phyloP scores from a whole-genome alignment of 2,329 filamentous ascomycete genomes.

The Xylariaceae sp. region DNA sequence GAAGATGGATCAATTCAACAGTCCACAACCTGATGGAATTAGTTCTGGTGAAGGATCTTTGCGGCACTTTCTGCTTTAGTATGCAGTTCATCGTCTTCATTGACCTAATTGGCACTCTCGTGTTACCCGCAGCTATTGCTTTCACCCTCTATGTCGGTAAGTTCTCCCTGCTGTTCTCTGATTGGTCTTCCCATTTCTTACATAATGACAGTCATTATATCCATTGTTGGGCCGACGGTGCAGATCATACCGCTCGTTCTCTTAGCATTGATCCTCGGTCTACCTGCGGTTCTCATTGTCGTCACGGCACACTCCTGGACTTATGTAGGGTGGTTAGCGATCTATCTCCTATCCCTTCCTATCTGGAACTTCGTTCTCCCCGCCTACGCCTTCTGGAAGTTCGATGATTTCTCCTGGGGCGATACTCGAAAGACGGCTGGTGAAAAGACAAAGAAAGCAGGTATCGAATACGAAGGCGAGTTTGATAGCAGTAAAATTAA shows the following conservation, averaged over 20 bases:
- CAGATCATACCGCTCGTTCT: constrained; percentile 90
- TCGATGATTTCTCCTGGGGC: constrained; percentile 99
- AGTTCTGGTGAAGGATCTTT: constrained; percentile 89
- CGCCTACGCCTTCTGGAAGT: constrained; percentile 97
- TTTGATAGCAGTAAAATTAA: constrained; percentile 99
- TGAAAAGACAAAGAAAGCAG: constrained; percentile 81
- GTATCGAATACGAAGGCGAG: constrained; percentile 85
- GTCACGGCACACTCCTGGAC: constrained; percentile 89
- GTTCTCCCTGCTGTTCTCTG: constrained; percentile 34
- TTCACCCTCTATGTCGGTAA: constrained; percentile 95
- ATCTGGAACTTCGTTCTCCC: constrained; percentile 98
- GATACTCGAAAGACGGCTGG: constrained; percentile 94
- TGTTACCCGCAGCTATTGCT: constrained; percentile 90
- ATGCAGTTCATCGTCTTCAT: constrained; percentile 99
- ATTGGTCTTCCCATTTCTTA: constrained; percentile 19
- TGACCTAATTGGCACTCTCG: constrained; percentile 89
- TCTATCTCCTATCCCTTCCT: constrained; percentile 88
- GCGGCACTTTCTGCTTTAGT: constrained; percentile 98
- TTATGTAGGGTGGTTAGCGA: constrained; percentile 94
- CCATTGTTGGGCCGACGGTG: constrained; percentile 70
- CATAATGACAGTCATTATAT: constrained; percentile 66
- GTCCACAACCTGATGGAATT: constrained; percentile 99
- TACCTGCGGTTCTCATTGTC: constrained; percentile 87
- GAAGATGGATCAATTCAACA: constrained; percentile 99
- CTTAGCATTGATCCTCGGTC: constrained; percentile 83